phyloP scores from a whole-genome alignment of 768 basidiomycete species.

The Gelatoporia subvermispora region DNA sequence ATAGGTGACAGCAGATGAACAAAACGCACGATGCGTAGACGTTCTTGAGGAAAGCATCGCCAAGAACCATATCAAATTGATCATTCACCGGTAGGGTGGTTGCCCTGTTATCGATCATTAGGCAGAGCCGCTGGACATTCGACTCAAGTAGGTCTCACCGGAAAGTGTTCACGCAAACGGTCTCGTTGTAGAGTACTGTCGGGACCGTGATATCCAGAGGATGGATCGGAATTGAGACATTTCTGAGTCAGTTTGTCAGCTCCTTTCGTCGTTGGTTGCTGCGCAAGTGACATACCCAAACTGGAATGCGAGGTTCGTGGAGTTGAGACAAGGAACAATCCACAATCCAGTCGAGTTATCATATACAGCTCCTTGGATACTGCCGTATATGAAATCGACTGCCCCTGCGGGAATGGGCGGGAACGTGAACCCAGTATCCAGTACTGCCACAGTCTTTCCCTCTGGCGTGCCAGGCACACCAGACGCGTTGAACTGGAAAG shows the following conservation, averaged over 20 bases:
- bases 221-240: slow-evolving; percentile 25
- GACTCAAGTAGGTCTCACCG: slow-evolving; percentile 7
- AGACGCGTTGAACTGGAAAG: slow-evolving; percentile 39
- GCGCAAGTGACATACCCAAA: slow-evolving; percentile 19
- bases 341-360: slow-evolving; percentile 18
- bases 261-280: neutral
- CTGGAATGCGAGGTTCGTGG: slow-evolving; percentile 24
- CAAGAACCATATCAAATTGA: slow-evolving; percentile 25
- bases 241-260: slow-evolving; percentile 29
- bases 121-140: slow-evolving; percentile 1
- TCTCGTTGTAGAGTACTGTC: slow-evolving; percentile 8
- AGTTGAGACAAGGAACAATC: slow-evolving; percentile 27
- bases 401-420: slow-evolving; percentile 20
- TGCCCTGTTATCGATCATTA: slow-evolving; percentile 7
- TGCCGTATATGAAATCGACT: slow-evolving; percentile 26
- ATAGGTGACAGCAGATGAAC: neutral
- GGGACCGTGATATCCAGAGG: slow-evolving; percentile 27
- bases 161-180: slow-evolving; percentile 27
- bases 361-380: slow-evolving; percentile 24
- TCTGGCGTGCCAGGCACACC: slow-evolving; percentile 12
- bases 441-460: slow-evolving; percentile 21
- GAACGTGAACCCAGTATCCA: slow-evolving; percentile 27
- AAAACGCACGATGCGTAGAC: slow-evolving; percentile 27
- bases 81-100: slow-evolving; percentile 12
- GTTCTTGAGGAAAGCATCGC: slow-evolving; percentile 31